Percentiles rank a stretch among this genome's conserved stretches.
phyloP scores from a whole-genome alignment of 1,284 basidiomycete genomes.

The Neolentinus lepideus region DNA sequence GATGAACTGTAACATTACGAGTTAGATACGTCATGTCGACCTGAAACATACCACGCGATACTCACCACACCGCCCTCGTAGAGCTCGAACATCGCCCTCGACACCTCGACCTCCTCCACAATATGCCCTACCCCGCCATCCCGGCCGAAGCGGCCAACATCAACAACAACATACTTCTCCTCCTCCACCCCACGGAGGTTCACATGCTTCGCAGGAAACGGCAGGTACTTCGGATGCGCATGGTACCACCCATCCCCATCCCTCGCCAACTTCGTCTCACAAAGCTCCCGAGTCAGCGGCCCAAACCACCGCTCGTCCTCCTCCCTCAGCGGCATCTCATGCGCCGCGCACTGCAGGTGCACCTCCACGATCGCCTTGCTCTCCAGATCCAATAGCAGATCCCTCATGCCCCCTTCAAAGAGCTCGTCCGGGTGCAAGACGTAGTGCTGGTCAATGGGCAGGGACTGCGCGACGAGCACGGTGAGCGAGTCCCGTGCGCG shows the following conservation, averaged over 20 bases:
- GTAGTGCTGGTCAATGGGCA: slow-evolving; percentile 78
- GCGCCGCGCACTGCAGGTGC: slow-evolving; percentile 84
- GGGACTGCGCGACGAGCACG: slow-evolving; percentile 66
- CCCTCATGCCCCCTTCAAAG: slow-evolving; percentile 55
- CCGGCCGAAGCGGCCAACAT: slow-evolving; percentile 42
- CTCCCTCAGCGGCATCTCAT: slow-evolving; percentile 75
- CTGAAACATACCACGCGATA: slow-evolving; percentile 6
- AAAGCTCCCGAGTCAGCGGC: slow-evolving; percentile 44
- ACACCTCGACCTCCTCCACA: slow-evolving; percentile 84
- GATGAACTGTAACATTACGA: slow-evolving; percentile 47
- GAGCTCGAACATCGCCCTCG: slow-evolving; percentile 80
- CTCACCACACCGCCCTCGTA: slow-evolving; percentile 73
- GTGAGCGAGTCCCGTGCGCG: slow-evolving; percentile 79
- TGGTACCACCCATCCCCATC: slow-evolving; percentile 80
- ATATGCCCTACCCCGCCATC: slow-evolving; percentile 37
- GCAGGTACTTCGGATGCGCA: slow-evolving; percentile 70
- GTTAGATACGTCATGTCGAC: neutral
- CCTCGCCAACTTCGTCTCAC: slow-evolving; percentile 44
- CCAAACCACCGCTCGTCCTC: slow-evolving; percentile 78
- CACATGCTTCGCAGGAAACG: slow-evolving; percentile 69
- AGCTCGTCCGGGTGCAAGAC: slow-evolving; percentile 66
- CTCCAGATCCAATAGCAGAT: slow-evolving; percentile 68
- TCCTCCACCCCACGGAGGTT: slow-evolving; percentile 76
- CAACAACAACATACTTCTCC: slow-evolving; percentile 73
- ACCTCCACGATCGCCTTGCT: slow-evolving; percentile 77